Evolutionary conservation across 164 flowering plant genomes (phyloP).

Genomic region (Magnolia kwangsiensis): DNA sequence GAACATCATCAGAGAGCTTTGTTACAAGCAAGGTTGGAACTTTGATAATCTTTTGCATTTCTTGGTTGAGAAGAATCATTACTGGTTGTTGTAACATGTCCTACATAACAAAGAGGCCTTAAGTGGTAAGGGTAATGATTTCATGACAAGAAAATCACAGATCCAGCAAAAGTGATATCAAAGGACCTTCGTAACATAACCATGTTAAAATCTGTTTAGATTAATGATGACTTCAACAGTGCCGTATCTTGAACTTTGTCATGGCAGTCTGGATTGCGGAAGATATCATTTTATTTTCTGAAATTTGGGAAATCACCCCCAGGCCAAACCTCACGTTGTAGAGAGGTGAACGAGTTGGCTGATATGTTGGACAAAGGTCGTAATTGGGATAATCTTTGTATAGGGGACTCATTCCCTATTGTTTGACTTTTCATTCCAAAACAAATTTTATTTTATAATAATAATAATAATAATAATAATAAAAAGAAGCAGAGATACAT

Average conservation of each 20-base stretch:
- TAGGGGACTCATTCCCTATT: no score
- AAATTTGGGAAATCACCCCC: not conserved
- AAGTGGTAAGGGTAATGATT: not conserved
- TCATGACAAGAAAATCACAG: not conserved
- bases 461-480: no score
- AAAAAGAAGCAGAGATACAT: no score
- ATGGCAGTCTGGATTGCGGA: not conserved
- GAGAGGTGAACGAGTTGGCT: not conserved
- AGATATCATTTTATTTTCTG: not conserved
- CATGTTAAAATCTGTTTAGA: not conserved
- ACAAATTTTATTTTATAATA: no score
- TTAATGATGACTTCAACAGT: not conserved
- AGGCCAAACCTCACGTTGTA: not conserved
- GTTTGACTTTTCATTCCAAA: no score
- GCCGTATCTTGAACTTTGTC: no score
- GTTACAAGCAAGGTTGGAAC: constrained; percentile 19
- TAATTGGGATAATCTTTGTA: no score
- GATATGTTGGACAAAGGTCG: not conserved
- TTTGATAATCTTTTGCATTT: constrained; percentile 25
- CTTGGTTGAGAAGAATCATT: constrained; percentile 46
- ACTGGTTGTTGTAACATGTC: constrained; percentile 68
- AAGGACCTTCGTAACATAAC: not conserved
- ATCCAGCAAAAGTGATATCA: not conserved
- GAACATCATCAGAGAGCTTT: constrained; percentile 15
- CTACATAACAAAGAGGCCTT: constrained; percentile 27